Evolutionary conservation across 1,284 basidiomycete genomes (phyloP), one percentile per base, ranked within the genome.

Genomic region (Ceratobasidium sp.): DNA sequence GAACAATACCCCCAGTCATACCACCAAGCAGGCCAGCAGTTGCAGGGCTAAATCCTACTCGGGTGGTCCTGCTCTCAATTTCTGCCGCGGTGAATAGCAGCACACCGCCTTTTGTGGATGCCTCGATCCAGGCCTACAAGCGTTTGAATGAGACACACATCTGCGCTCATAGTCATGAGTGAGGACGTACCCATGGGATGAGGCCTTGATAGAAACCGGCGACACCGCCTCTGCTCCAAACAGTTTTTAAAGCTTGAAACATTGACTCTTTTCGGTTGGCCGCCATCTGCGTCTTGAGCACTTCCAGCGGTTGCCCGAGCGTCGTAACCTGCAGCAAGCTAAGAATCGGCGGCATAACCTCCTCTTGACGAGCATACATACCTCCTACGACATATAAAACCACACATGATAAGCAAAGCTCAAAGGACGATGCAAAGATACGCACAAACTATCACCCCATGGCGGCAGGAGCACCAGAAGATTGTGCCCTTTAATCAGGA

Each of bases 251-350:
- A 9, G 98, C 97, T 83, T 96, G 90, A 77, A 87, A 81, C 96
- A 99, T 98, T 15, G 92, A 88, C 84, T 99, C 95, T 15, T 89
- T 90, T 78, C 96, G 90, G 86, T 96, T 96, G 67, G 95, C 95
- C 74, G 96, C 96, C 96, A 98, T 98, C 83, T 98, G 97, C 13
- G 98, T 99, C 87, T 99, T 99, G 82, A 99, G 86, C 56, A 99
- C 98, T 86, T 99, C 98, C 76, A 99, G 88, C 22, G 98, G 98
- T 87, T 99, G 98, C 61, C 98, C 98, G 56, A 99, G 90, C 13
- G 98, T 99, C 75, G 98, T 98, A 79, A 99, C 97, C 92, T 88
- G 85, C 77, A 83, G 83, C 78, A 44, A 22, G 29, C 11, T 64
- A 9, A 25, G 17, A 37, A 8, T 32, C 9, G n/a, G 40, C 19